phyloP scores from a whole-genome alignment of 2,329 filamentous ascomycete species.

The Coniochaeta ligniaria region DNA sequence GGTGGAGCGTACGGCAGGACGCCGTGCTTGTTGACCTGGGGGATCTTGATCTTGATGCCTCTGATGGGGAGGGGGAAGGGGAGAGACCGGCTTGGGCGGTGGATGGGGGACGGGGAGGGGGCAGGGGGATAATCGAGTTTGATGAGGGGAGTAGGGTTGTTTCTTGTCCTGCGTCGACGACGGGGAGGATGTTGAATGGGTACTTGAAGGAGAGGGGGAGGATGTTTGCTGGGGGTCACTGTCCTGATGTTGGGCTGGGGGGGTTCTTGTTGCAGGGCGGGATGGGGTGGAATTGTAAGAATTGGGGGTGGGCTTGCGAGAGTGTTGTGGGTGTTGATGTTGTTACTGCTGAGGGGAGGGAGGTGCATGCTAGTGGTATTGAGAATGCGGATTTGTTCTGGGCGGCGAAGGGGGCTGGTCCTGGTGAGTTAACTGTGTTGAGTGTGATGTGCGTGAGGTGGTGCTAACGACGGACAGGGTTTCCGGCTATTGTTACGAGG shows the following conservation, averaged over 20 bases:
- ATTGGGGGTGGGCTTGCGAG: slow-evolving; percentile 50
- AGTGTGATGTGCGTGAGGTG: too few relatives aligned
- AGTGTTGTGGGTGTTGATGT: slow-evolving; percentile 36
- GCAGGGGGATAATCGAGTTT: slow-evolving; percentile 22
- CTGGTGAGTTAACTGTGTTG: slow-evolving; percentile 16
- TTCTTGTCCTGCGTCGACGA: slow-evolving; percentile 37
- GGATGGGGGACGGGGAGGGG: background rate
- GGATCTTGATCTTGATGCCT: slow-evolving; percentile 13
- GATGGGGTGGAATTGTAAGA: slow-evolving; percentile 50
- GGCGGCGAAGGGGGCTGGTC: slow-evolving; percentile 40
- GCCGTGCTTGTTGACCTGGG: slow-evolving; percentile 32
- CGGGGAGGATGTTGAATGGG: slow-evolving; percentile 33
- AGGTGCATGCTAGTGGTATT: slow-evolving; percentile 24
- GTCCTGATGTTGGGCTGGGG: slow-evolving; percentile 48
- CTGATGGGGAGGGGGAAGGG: background rate
- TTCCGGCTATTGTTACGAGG: slow-evolving; percentile 43
- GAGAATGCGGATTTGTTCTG: slow-evolving; percentile 40
- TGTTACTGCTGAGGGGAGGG: slow-evolving; percentile 34
- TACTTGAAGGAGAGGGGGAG: slow-evolving; percentile 27
- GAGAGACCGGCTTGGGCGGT: background rate
- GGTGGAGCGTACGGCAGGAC: slow-evolving; percentile 36
- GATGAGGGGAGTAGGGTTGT: slow-evolving; percentile 29
- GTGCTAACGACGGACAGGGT: slow-evolving; percentile 24
- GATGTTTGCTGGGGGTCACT: slow-evolving; percentile 48
- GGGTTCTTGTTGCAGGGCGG: slow-evolving; percentile 49